Conservation (phyloP, 495 filamentous ascomycete species). For the Penicillium cinerascens region DNA sequence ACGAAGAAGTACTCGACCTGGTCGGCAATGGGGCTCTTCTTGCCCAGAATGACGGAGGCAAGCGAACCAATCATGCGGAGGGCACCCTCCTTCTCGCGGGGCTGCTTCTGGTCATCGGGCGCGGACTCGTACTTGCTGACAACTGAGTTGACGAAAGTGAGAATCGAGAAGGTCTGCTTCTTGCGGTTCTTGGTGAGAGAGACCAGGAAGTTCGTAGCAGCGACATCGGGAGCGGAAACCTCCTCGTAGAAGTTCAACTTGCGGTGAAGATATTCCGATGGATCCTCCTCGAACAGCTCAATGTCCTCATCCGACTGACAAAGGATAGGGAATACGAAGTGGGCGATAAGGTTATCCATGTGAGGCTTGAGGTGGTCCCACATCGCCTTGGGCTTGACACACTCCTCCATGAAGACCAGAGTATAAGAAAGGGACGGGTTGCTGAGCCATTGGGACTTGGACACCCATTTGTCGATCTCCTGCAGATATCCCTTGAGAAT, state of each 20-base stretch:
- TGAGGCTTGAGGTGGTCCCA: constrained; percentile 93
- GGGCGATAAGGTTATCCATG: constrained; percentile 83
- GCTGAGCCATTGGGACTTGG: constrained; percentile 91
- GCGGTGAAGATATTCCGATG: constrained; percentile 91
- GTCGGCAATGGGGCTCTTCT: constrained; percentile 95
- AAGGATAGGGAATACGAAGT: constrained; percentile 91
- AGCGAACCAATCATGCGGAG: constrained; percentile 96
- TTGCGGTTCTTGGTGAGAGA: constrained; percentile 90
- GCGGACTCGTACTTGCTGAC: constrained; percentile 87
- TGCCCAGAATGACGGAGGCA: constrained; percentile 88
- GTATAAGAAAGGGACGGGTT: constrained; percentile 89
- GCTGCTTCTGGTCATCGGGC: constrained; percentile 80
- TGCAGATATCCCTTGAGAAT: constrained; percentile 89
- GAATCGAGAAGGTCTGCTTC: constrained; percentile 91
- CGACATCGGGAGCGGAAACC: constrained; percentile 90
- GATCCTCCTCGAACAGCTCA: constrained; percentile 89
- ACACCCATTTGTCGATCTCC: constrained; percentile 95
- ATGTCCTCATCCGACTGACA: constrained; percentile 92
- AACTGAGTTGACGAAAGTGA: constrained; percentile 88
- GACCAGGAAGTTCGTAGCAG: constrained; percentile 93
- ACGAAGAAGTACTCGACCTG: constrained; percentile 99
- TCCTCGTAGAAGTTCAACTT: constrained; percentile 99
- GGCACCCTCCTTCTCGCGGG: constrained; percentile 93
- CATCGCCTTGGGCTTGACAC: constrained; percentile 94
- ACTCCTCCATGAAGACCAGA: constrained; percentile 90